Base-by-base conservation (phyloP, 805 yeast species). In the Hanseniaspora valbyensis region DNA sequence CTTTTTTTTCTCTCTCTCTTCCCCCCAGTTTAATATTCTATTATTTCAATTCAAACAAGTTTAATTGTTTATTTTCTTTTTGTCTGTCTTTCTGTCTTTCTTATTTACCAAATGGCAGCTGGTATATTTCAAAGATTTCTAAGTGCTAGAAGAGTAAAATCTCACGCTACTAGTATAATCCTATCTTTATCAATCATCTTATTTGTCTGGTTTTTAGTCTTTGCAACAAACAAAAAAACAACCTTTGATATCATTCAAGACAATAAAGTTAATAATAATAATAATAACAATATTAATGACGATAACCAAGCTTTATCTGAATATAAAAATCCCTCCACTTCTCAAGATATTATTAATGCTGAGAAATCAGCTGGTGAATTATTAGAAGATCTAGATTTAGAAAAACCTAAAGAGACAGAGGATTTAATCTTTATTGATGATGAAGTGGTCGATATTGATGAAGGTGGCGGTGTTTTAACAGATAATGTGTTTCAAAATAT, bases 401-500 rank as follows among this genome's bases (percentile, higher is more conserved):
- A 39, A 16, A 12, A 6, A 16, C 6, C 25, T 18, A 39, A 25
- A 25, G 42, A 28, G 22, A 29, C 28, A 2, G 28, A 37, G 4
- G 39, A 44, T 14, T 13, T 39, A 7, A 21, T 32, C 7, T 16
- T 28, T 25, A 26, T 48, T 14, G 26, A 40, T 33, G 51, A 48
- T 25, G 51, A 48, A 28, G 51, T 48, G 3, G 40, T 40, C 1
- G 34, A 19, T 8, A 24, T 40, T 3, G 51, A 40, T 14, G 4
- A 40, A 3, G 40, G 19, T 7, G 36, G 36, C 3, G 38, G 37
- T 13, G 13, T 6, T n/a, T 36, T 48, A 16, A 40, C 44, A 28
- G 51, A 48, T 33, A 48, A 48, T 13, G 25, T 48, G 4, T 48
- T 40, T 37, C 44, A 48, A 16, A 28, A 48, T 16, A 48, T 48